These are phyloP conservation scores for Phytophthora boehmeriae DNA, from an alignment of 352 stramenopile genomes.

Conservation along the genomic window DNA sequence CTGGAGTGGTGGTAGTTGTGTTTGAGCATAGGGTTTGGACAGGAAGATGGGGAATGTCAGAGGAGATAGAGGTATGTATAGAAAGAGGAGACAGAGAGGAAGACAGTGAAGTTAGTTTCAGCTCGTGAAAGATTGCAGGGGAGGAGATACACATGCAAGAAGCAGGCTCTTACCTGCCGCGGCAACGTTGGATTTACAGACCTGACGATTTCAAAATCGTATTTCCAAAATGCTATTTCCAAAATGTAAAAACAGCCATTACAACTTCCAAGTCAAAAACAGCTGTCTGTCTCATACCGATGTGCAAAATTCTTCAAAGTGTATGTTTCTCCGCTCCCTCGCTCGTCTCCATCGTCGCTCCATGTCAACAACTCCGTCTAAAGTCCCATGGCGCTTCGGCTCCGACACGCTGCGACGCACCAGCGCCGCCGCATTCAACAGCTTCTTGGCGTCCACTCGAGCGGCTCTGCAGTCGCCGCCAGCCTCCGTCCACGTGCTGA, in stretches of 20 bases:
- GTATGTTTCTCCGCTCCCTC: conserved; percentile 3
- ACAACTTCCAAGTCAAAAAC: too few species aligned
- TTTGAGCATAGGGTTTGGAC: background rate
- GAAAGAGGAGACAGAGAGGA: conserved; percentile 9
- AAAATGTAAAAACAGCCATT: too few species aligned
- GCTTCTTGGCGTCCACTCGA: conserved; percentile 25
- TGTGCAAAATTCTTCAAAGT: background rate
- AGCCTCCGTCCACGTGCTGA: conserved; percentile 55
- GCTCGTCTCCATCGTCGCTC: conserved; percentile 4
- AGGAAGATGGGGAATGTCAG: conserved; percentile 3
- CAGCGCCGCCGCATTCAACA: conserved; percentile 26
- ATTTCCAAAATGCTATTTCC: too few species aligned
- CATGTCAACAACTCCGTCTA: conserved; percentile 9
- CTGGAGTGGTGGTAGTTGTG: conserved; percentile 5
- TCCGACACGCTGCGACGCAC: conserved; percentile 6
- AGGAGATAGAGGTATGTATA: background rate
- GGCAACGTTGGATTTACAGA: conserved; percentile 13
- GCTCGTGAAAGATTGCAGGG: background rate
- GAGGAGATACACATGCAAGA: conserved; percentile 10
- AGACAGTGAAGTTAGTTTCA: background rate
- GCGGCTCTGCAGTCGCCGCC: background rate
- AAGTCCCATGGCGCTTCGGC: conserved; percentile 16
- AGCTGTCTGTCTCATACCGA: too few species aligned
- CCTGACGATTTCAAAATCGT: background rate
- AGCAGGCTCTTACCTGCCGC: conserved; percentile 3